These are phyloP conservation scores for Solanum boliviense DNA, from an alignment of 257 asterid genomes.

Conservation along the genomic window DNA sequence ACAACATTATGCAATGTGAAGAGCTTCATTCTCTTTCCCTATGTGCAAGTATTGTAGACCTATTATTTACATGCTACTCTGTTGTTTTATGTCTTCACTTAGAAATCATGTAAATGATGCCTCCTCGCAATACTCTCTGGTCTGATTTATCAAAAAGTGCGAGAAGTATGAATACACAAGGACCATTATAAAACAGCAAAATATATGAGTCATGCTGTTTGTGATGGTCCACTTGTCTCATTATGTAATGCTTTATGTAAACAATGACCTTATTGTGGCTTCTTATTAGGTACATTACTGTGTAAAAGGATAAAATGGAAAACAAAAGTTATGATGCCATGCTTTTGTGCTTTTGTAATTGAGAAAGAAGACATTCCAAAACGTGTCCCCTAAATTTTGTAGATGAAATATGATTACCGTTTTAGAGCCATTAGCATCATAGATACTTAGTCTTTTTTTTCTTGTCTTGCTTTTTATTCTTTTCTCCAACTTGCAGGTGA, in stretches of 20 bases:
- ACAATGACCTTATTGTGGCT: neutral
- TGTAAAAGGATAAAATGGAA: neutral
- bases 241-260: neutral
- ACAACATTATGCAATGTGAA: neutral
- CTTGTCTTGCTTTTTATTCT: neutral
- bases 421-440: neutral
- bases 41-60: neutral
- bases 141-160: neutral
- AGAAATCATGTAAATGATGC: neutral
- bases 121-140: neutral
- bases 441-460: neutral
- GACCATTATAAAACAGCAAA: neutral
- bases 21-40: neutral
- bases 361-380: neutral
- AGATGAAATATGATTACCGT: neutral
- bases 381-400: neutral
- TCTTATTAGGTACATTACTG: neutral
- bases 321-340: neutral
- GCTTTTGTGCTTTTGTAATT: neutral
- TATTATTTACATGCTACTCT: neutral
- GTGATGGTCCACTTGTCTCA: neutral
- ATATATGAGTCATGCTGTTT: neutral
- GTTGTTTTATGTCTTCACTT: neutral
- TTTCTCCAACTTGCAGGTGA: conserved; percentile 41
- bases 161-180: neutral